phyloP scores from a whole-genome alignment of 306 rosid genomes.

The Pterocarpus macrocarpus region DNA sequence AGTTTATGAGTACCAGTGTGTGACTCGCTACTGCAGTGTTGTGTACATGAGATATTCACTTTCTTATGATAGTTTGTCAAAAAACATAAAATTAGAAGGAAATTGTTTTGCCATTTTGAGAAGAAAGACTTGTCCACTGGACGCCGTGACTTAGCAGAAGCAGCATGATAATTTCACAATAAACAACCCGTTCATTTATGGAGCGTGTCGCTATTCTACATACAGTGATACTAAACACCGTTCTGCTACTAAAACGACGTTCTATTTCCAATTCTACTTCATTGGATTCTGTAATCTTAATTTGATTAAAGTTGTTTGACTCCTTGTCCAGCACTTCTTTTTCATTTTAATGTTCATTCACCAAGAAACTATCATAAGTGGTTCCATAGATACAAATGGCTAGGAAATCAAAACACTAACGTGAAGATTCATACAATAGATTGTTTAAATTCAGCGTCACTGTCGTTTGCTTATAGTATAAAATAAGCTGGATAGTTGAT shows the following conservation, averaged over 20 bases:
- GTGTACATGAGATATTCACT: neutral
- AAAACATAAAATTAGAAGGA: neutral
- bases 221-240: too few species aligned
- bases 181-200: neutral
- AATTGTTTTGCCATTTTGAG: neutral
- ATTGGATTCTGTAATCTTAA: neutral
- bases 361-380: too few species aligned
- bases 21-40: neutral
- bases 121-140: neutral
- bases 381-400: neutral
- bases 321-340: neutral
- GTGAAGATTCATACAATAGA: neutral
- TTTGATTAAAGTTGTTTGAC: neutral
- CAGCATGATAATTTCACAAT: neutral
- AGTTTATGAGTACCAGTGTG: neutral
- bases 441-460: neutral
- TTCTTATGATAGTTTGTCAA: neutral
- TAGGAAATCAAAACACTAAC: neutral
- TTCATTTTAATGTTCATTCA: neutral
- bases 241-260: neutral
- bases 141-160: neutral
- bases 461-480: neutral
- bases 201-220: neutral
- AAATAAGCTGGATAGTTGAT: neutral
- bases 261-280: neutral